Evolutionary conservation across 495 filamentous ascomycete species (phyloP).

Genomic region (Annulohypoxylon moriforme): DNA sequence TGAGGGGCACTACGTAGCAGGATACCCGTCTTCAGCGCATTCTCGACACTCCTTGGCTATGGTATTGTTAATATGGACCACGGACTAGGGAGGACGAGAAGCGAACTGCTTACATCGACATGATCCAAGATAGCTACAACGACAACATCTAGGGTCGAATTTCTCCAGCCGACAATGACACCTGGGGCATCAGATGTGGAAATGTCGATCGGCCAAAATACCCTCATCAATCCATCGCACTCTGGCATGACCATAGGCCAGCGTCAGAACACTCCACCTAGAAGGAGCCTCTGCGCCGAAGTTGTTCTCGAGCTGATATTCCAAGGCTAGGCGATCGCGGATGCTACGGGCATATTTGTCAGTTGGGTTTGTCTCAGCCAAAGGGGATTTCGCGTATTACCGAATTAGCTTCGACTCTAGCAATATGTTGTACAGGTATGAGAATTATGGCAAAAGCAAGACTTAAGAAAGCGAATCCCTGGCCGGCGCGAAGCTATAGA

Average conservation of each 20-base stretch:
- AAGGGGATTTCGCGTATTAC: constrained; percentile 46
- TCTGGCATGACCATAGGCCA: constrained; percentile 75
- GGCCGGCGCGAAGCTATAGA: constrained; percentile 55
- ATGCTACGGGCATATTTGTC: constrained; percentile 66
- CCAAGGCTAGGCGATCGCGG: constrained; percentile 83
- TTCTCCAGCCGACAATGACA: constrained; percentile 94
- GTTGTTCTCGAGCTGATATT: constrained; percentile 94
- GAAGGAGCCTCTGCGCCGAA: constrained; percentile 94
- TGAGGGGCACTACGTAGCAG: constrained; percentile 86
- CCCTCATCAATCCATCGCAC: constrained; percentile 94
- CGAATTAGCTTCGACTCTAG: constrained; percentile 57
- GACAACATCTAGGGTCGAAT: constrained; percentile 89
- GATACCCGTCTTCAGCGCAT: constrained; percentile 84
- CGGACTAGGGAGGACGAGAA: neutral
- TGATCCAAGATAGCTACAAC: constrained; percentile 89
- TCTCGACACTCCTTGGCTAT: constrained; percentile 78
- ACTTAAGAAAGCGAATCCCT: constrained; percentile 56
- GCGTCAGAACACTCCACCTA: constrained; percentile 59
- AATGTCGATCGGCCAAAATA: constrained; percentile 97
- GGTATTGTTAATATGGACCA: constrained; percentile 19
- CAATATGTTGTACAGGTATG: constrained; percentile 60
- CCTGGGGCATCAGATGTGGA: constrained; percentile 76
- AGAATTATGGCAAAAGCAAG: constrained; percentile 58
- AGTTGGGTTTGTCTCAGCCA: constrained; percentile 15
- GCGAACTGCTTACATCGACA: constrained; percentile 75